A percentile compares a stretch with the other conserved stretches of the same genome.
These are phyloP conservation scores for Penicillium sumatraense DNA, from an alignment of 2,329 filamentous ascomycete genomes.

Conservation along the genomic window DNA sequence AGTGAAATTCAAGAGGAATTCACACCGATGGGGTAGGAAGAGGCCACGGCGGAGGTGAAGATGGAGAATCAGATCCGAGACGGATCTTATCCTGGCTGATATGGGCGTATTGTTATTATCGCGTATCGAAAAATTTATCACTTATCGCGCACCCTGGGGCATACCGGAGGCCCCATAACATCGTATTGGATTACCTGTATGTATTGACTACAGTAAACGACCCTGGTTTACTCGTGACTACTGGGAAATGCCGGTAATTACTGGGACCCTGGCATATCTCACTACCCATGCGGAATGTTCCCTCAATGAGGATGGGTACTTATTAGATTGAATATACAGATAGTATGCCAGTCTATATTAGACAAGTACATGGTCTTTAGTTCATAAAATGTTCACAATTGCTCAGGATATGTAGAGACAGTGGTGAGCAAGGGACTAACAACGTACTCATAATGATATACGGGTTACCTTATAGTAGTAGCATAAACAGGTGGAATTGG, in stretches of 20 bases:
- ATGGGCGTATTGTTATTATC: constrained; percentile 21
- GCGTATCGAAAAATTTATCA: constrained; percentile 20
- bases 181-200: no score
- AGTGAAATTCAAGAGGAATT: background rate
- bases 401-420: no score
- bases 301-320: no score
- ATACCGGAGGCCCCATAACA: constrained; percentile 9
- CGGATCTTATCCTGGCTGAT: constrained; percentile 22
- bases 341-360: no score
- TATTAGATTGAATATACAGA: no score
- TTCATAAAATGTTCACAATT: no score
- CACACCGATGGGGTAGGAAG: background rate
- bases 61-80: constrained; percentile 9
- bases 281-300: background rate
- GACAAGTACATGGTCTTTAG: no score
- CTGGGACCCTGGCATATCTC: constrained; percentile 2
- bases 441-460: no score
- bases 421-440: no score
- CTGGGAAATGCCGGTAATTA: background rate
- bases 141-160: constrained; percentile 21
- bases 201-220: no score
- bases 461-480: no score
- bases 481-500: no score
- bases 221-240: background rate
- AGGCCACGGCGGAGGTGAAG: constrained; percentile 4